A percentile compares a stretch with the other conserved stretches of the same genome.
phyloP scores from a whole-genome alignment of 805 yeast genomes.

The Lachancea lanzarotensis region DNA sequence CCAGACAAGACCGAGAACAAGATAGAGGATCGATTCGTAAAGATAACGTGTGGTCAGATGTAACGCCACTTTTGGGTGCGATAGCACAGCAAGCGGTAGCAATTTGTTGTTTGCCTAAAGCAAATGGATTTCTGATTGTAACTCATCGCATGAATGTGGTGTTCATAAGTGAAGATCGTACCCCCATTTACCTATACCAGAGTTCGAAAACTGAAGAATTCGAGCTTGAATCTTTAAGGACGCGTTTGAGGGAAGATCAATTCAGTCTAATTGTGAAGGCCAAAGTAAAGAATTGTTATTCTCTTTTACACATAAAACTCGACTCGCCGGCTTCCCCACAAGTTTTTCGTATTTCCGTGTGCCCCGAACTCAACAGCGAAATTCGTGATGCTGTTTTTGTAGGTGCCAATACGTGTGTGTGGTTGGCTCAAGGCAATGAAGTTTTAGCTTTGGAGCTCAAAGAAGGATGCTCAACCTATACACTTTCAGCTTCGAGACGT shows the following conservation, averaged over 20 bases:
- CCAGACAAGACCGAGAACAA: not conserved
- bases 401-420: not conserved
- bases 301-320: not conserved
- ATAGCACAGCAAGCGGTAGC: not conserved
- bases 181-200: not conserved
- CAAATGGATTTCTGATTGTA: not conserved
- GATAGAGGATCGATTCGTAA: not conserved
- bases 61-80: slow-evolving; percentile 1
- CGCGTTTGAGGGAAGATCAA: not conserved
- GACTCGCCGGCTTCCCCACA: not conserved
- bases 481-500: not conserved
- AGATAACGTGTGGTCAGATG: slow-evolving; percentile 4
- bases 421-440: not conserved
- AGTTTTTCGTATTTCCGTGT: not conserved
- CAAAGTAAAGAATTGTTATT: not conserved
- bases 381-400: not conserved
- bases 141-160: not conserved
- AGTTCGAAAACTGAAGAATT: too few species aligned
- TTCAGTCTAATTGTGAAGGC: not conserved
- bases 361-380: not conserved
- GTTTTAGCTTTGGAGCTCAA: not conserved
- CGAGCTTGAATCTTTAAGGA: not conserved
- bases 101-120: not conserved
- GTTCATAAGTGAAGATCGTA: not conserved
- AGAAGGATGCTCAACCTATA: not conserved